Percentiles rank a stretch among this genome's conserved stretches.
Evolutionary conservation across 2,329 filamentous ascomycete species (phyloP).

Genomic region (Basipetospora chlamydospora): DNA sequence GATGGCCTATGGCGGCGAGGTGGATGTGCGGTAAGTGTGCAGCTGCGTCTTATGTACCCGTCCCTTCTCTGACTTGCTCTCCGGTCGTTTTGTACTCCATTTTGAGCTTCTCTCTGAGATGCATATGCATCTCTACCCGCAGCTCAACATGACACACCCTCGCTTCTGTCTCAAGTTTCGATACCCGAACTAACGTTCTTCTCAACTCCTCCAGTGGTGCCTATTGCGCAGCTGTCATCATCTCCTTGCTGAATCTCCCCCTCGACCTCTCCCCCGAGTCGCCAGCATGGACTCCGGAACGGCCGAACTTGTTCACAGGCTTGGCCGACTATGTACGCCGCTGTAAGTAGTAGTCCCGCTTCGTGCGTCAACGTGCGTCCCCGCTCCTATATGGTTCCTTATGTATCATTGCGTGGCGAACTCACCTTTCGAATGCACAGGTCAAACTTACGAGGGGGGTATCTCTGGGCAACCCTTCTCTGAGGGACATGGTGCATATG

Average conservation of each 20-base stretch:
- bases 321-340: conserved; percentile 66
- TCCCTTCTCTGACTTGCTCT: too few relatives aligned
- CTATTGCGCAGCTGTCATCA: conserved; percentile 77
- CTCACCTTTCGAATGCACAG: conserved; percentile 22
- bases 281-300: conserved; percentile 47
- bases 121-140: too few relatives aligned
- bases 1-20: conserved; percentile 74
- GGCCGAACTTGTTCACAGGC: conserved; percentile 51
- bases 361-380: neutral
- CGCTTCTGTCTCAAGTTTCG: neutral
- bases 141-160: too few relatives aligned
- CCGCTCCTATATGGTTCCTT: neutral
- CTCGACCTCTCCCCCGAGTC: conserved; percentile 62
- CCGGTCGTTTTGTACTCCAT: too few relatives aligned
- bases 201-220: conserved; percentile 40
- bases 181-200: conserved; percentile 3
- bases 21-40: conserved; percentile 63
- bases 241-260: conserved; percentile 72
- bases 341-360: conserved; percentile 41
- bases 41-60: neutral
- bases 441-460: conserved; percentile 89
- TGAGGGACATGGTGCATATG: conserved; percentile 93
- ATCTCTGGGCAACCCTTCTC: conserved; percentile 73
- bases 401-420: neutral
- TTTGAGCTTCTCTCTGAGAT: too few relatives aligned